A percentile compares a stretch with the other conserved stretches of the same genome.
These are phyloP conservation scores for Fusarium sp. DNA, from an alignment of 2,329 filamentous ascomycete genomes.

Conservation along the genomic window DNA sequence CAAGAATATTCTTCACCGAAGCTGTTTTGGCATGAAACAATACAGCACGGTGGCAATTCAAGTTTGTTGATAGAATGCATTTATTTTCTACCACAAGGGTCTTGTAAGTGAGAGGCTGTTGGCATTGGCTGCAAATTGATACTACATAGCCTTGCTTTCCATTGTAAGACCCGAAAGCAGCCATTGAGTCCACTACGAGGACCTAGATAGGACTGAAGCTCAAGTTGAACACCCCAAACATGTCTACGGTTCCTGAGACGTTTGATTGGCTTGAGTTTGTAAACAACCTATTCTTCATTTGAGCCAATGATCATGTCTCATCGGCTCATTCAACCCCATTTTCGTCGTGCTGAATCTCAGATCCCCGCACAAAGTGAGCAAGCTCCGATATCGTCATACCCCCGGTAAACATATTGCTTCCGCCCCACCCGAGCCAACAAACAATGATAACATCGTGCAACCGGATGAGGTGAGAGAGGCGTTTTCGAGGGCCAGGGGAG, in stretches of 20 bases:
- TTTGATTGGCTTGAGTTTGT: background rate
- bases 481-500: slow-evolving; percentile 14
- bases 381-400: slow-evolving; percentile 23
- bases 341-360: background rate
- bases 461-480: slow-evolving; percentile 29
- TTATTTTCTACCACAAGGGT: background rate
- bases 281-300: background rate
- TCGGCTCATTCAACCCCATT: background rate
- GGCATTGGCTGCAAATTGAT: background rate
- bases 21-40: background rate
- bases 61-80: background rate
- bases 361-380: slow-evolving; percentile 14
- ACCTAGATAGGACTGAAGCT: background rate
- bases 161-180: background rate
- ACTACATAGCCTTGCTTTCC: background rate
- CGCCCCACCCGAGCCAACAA: slow-evolving; percentile 23
- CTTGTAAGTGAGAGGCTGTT: background rate
- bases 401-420: slow-evolving; percentile 19
- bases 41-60: background rate
- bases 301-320: slow-evolving; percentile 24
- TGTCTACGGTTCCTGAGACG: background rate
- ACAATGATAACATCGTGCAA: slow-evolving; percentile 34
- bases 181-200: background rate
- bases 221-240: background rate
- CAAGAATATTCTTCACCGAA: background rate